Evolutionary conservation across 495 filamentous ascomycete genomes (phyloP).

Genomic region (Aspergillus diversus): DNA sequence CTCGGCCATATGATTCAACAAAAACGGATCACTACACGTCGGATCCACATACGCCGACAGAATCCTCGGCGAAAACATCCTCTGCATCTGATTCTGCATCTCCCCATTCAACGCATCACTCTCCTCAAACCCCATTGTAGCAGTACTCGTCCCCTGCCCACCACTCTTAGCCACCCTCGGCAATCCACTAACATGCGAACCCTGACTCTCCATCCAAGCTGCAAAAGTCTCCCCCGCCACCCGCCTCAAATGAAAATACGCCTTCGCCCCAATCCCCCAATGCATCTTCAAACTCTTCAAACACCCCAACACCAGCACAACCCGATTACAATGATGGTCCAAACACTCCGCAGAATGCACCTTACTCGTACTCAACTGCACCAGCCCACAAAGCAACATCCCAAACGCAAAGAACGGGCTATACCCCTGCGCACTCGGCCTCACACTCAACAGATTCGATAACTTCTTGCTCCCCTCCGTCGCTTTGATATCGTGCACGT

Average conservation of each 20-base stretch:
- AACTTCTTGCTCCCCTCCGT: constrained; percentile 46
- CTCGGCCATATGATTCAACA: constrained; percentile 35
- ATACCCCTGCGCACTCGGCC: constrained; percentile 43
- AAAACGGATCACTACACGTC: constrained; percentile 39
- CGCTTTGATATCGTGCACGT: constrained; percentile 48
- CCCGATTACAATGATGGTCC: constrained; percentile 48
- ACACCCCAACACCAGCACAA: constrained; percentile 43
- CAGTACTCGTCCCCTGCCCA: too few species aligned
- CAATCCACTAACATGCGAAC: constrained; percentile 5
- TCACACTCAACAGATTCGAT: constrained; percentile 43
- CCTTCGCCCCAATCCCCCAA: constrained; percentile 37
- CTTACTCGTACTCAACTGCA: constrained; percentile 42
- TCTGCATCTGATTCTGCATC: constrained; percentile 18
- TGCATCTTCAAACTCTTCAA: constrained; percentile 40
- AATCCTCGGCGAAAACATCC: constrained; percentile 34
- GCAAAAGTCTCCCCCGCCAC: constrained; percentile 41
- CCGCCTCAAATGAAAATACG: constrained; percentile 33
- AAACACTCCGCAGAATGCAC: constrained; percentile 44
- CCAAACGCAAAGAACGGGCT: constrained; percentile 42
- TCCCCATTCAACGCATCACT: not conserved
- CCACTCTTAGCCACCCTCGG: not conserved
- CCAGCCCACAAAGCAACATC: constrained; percentile 41
- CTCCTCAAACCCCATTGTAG: not conserved
- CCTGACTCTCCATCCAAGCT: constrained; percentile 31
- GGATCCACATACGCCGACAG: constrained; percentile 38